Conservation (phyloP, 1,139 yeast genomes). For the Pneumocystis oryctolagi region DNA sequence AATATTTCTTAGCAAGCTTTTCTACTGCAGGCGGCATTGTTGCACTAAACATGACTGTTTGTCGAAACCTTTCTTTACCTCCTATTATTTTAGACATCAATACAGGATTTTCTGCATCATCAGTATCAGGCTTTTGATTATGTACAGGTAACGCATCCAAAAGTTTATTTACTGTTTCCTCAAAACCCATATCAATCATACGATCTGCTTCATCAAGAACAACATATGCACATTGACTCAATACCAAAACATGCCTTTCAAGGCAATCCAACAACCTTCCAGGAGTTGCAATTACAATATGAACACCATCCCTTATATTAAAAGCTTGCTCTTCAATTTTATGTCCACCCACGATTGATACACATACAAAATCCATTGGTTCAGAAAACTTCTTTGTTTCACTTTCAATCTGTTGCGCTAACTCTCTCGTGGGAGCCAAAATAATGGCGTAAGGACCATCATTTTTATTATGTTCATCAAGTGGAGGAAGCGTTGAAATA, state of each 20-base stretch:
- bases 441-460: conserved; percentile 58
- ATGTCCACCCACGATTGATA: conserved; percentile 82
- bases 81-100: conserved; percentile 15
- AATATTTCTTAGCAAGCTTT: conserved; percentile 45
- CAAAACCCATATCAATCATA: conserved; percentile 92
- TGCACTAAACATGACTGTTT: conserved; percentile 86
- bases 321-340: conserved; percentile 58
- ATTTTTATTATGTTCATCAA: conserved; percentile 27
- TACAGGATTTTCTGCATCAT: conserved; percentile 16
- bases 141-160: conserved; percentile 33
- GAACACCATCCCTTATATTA: conserved; percentile 52
- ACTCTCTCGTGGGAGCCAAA: conserved; percentile 84
- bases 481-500: conserved; percentile 33
- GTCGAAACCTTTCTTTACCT: conserved; percentile 23
- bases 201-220: conserved; percentile 88
- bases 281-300: conserved; percentile 82
- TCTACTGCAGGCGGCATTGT: conserved; percentile 72
- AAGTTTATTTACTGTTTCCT: conserved; percentile 54
- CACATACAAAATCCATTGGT: conserved; percentile 35
- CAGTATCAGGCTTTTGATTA: conserved; percentile 23
- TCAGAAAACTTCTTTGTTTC: conserved; percentile 44
- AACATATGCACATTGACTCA: conserved; percentile 50
- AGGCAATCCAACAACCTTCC: conserved; percentile 74
- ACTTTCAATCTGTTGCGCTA: conserved; percentile 68
- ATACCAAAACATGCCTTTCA: conserved; percentile 46